Evolutionary conservation across 2,329 filamentous ascomycete genomes (phyloP), one percentile per base, ranked within the genome.

Genomic region (Monilinia aucupariae): DNA sequence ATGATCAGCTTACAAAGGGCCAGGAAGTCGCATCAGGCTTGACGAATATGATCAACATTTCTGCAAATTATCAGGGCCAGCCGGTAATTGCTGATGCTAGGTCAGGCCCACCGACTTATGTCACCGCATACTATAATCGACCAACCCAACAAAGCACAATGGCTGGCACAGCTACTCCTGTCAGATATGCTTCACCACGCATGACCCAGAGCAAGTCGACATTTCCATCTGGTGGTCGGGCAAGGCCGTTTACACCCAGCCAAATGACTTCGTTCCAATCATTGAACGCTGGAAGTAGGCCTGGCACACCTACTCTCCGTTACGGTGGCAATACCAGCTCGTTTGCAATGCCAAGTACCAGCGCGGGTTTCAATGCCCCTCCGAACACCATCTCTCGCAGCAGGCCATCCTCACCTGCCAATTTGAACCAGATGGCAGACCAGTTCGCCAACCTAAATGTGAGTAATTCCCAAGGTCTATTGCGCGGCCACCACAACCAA

Each of bases 241-340:
- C 52, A 58, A 62, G 60, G 49, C 51, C 60, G 2, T 62, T 62
- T 37, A 62, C 60, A 9, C 60, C 60, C 4, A 56, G 52, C 32
- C 43, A 39, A 37, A 49, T 49, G 34, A 45, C 60, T 17, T 58
- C 54, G 20, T 58, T 62, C 25, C 49, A 55, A 15, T 22, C 59
- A 7, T n/a, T 61, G n/a, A 62, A 50, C 12, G 27, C 7, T 56
- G 47, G 22, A 47, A 62, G 60, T 25, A 62, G 51, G 22, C 8
- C 60, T 45, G 22, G 22, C 22, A 41, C 60, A 48, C 60, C 60
- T 50, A 55, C 51, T 8, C 30, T 62, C n/a, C 45, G 53, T 30
- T 62, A 58, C 22, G 43, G 41, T 41, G 12, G 51, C 43, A 51
- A 41, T 22, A 32, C 51, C 32, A 39, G 22, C 34, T 58, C 51